Percentiles rank a stretch among this genome's conserved stretches.
Conservation (phyloP, 208 protist species). For the Lotmaria passim region DNA sequence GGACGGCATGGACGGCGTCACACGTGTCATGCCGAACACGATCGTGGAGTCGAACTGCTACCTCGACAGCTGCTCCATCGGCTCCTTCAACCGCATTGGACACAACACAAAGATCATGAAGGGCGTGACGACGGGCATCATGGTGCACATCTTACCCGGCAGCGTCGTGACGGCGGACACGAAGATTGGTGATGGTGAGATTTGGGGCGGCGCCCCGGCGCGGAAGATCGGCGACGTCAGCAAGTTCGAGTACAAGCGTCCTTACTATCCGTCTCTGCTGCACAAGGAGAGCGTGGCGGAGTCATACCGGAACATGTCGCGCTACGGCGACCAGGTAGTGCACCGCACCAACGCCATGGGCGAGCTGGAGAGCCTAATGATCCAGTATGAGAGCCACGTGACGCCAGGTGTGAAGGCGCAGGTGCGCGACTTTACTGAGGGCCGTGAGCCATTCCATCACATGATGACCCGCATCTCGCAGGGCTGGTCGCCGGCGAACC, state of each 20-base stretch:
- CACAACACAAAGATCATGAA: slow-evolving; percentile 92
- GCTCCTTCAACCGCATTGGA: slow-evolving; percentile 87
- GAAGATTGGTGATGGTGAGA: slow-evolving; percentile 82
- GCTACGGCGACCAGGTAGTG: slow-evolving; percentile 87
- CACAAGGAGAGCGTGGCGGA: slow-evolving; percentile 77
- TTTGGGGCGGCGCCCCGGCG: slow-evolving; percentile 89
- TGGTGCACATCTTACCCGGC: slow-evolving; percentile 90
- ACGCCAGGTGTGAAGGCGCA: slow-evolving; percentile 67
- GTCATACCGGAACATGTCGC: slow-evolving; percentile 87
- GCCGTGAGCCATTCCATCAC: slow-evolving; percentile 89
- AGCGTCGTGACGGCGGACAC: slow-evolving; percentile 85
- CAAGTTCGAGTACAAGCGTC: slow-evolving; percentile 90
- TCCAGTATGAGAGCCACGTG: slow-evolving; percentile 77
- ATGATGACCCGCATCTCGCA: slow-evolving; percentile 84
- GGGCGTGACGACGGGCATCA: slow-evolving; percentile 87
- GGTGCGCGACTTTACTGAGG: slow-evolving; percentile 83
- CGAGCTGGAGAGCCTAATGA: slow-evolving; percentile 81
- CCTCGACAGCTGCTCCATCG: slow-evolving; percentile 88
- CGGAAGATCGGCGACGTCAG: slow-evolving; percentile 82
- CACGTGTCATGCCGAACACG: slow-evolving; percentile 80
- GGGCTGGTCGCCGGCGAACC: slow-evolving; percentile 80
- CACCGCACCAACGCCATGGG: slow-evolving; percentile 82
- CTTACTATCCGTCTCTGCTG: slow-evolving; percentile 80
- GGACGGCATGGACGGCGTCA: slow-evolving; percentile 86
- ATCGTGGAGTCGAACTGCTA: slow-evolving; percentile 91